Conservation (phyloP, 768 basidiomycete species). For the Suillus clintonianus region DNA sequence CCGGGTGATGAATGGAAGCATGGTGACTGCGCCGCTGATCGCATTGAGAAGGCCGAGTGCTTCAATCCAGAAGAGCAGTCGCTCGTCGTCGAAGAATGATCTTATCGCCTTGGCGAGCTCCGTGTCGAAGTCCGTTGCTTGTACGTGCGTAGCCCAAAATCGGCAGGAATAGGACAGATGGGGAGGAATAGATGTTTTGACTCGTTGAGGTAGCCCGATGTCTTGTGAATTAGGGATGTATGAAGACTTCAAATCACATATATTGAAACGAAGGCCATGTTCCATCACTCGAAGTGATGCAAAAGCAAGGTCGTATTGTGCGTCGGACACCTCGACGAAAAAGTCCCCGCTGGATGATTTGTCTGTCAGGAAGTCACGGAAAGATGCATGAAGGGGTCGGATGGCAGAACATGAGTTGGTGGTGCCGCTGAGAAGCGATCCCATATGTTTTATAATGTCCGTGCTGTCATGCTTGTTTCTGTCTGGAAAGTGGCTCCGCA, state of each 20-base stretch:
- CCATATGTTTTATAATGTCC: too few species aligned
- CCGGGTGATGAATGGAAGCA: neutral
- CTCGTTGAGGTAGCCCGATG: neutral
- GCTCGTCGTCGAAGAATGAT: constrained; percentile 6
- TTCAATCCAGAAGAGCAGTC: constrained; percentile 10
- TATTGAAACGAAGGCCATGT: constrained; percentile 34
- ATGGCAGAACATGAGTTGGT: constrained; percentile 3
- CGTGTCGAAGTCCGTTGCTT: neutral
- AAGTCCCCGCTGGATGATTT: constrained; percentile 13
- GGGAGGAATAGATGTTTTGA: neutral
- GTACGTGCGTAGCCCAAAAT: constrained; percentile 13
- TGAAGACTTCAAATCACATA: constrained; percentile 35
- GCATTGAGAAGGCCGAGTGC: neutral
- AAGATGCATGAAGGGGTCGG: constrained; percentile 26
- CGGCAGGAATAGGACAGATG: constrained; percentile 12
- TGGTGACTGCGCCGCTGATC: neutral
- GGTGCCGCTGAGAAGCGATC: neutral
- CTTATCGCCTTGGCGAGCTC: neutral
- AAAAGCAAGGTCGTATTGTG: constrained; percentile 19
- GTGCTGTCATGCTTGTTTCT: too few species aligned
- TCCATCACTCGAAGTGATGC: constrained; percentile 31
- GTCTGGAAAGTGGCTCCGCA: too few species aligned
- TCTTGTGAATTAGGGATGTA: constrained; percentile 29
- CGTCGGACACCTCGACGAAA: constrained; percentile 9
- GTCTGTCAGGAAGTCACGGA: constrained; percentile 27